Base-by-base conservation (phyloP, 2,329 filamentous ascomycete species). In the Drechslerella dactyloides region DNA sequence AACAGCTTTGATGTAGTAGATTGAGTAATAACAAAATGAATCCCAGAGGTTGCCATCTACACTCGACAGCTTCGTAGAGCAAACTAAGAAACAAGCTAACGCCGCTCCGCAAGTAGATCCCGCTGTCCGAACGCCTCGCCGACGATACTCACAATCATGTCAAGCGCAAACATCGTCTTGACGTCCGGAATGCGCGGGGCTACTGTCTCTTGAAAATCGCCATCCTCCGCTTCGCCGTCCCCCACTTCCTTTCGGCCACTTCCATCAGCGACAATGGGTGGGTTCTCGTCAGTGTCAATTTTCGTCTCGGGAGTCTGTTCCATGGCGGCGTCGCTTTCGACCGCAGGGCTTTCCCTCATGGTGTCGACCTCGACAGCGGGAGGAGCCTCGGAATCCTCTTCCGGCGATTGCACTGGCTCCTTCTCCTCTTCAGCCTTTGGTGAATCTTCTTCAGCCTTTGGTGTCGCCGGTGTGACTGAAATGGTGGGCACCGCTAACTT, bases 121-220 rank as follows among this genome's bases (percentile, higher is more conserved):
- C 74, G 56, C 48, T 77, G 76, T 11, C 76, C 75, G 51, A 75
- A 77, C 17, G 74, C 73, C 42, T 76, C 75, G 1, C 76, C 76
- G 2, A 77, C 76, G 10, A 77, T 57, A 10, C 72, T 74, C 44
- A 77, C 74, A 19, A 75, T 75, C 76, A 77, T 76, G 53, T 77
- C 75, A 7, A 77, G 64, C 6, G 74, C 73, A 17, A 68, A 75
- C 17, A 76, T 55, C 0, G 73, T 76, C 52, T 77, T 75, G 8
- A 74, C 69, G 37, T 63, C 61, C 35, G 69, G 69, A 44, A 72
- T 60, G 24, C 61, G 57, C 7, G 13, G 50, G 8, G 27, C 48
- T 33, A 42, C 15, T n/a, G 37, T 23, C 30, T 11, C 30, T 1
- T 35, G 46, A 5, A 40, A 17, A 3, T 23, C 23, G 19, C 21